Base-by-base conservation (phyloP, 1,284 basidiomycete species). In the Malassezia vespertilionis region DNA sequence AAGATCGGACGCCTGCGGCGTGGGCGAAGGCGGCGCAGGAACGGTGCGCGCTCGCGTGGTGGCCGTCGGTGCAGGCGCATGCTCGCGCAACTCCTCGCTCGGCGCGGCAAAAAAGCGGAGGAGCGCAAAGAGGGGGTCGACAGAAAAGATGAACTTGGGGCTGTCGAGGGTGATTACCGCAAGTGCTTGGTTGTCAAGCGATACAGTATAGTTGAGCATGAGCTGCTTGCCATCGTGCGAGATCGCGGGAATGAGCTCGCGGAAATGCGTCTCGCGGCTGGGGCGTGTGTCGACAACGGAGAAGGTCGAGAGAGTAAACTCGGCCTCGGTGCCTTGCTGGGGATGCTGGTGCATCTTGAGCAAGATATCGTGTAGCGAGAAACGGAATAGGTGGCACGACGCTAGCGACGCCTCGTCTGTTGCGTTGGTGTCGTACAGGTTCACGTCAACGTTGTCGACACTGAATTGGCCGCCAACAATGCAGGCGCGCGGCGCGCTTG, bases 221-320 rank as follows among this genome's bases (percentile, higher is more conserved):
- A 97, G 84, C 54, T 91, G 93, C 60, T 95, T 88, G 23, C 88
- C 80, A 55, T 84, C 80, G 65, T 95, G 86, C 53, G 82, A 78
- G 23, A 86, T 83, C 11, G 87, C 82, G 1, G 93, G 93, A 52
- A 97, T 85, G 50, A 97, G 90, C 69, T 97, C 91, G 37, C 91
- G 79, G 75, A 91, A 96, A 63, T 81, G 84, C 15, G 86, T 84
- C 14, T 65, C 65, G 46, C 76, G 77, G 6, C 86, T 85, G 0
- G 83, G 78, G 37, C 84, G 77, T 4, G 83, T 96, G 68, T 91
- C 93, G 65, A 79, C 82, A 75, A 95, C 84, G 0, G 87, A 89
- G 63, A 97, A 83, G 0, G 90, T 88, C 64, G 83, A 82, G 24
- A 97, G 74, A 28, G 88, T 77, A 39, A 95, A 74, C 71, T 96